Evolutionary conservation across 495 filamentous ascomycete species (phyloP).

Genomic region (Aspergillus asperescens): DNA sequence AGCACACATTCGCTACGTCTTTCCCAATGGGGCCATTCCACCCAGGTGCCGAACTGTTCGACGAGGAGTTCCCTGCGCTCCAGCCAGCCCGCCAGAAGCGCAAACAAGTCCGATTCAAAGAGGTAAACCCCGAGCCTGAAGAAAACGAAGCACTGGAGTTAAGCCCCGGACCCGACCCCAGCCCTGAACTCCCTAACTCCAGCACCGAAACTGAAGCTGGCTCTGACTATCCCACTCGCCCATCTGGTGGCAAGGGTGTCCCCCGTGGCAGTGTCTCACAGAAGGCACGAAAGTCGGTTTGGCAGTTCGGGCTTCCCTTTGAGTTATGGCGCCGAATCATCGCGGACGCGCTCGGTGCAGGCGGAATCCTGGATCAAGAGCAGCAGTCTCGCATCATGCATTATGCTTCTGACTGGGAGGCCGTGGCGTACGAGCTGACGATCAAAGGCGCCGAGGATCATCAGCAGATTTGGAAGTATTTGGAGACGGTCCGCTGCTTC

Average conservation of each 20-base stretch:
- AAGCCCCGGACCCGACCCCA: background rate
- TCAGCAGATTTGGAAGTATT: conserved; percentile 34
- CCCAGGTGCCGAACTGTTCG: conserved; percentile 12
- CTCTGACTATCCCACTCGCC: background rate
- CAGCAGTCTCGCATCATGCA: conserved; percentile 30
- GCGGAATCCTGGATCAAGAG: conserved; percentile 28
- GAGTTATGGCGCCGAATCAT: conserved; percentile 34
- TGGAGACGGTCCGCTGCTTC: conserved; percentile 29
- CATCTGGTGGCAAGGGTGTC: background rate
- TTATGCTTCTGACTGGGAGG: conserved; percentile 27
- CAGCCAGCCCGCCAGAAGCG: conserved; percentile 1
- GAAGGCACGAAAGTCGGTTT: conserved; percentile 7
- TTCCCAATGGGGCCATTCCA: conserved; percentile 13
- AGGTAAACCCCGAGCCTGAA: background rate
- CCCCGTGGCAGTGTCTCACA: background rate
- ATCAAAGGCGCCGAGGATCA: conserved; percentile 24
- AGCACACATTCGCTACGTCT: background rate
- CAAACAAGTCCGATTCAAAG: background rate
- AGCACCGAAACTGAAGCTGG: background rate
- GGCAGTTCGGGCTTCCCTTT: conserved; percentile 26
- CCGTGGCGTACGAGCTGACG: conserved; percentile 19
- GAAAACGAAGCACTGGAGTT: background rate
- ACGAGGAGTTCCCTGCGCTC: conserved; percentile 18
- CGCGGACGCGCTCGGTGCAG: conserved; percentile 24
- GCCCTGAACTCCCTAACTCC: background rate